A percentile compares a stretch with the other conserved stretches of the same genome.
Conservation (phyloP, 2,329 filamentous ascomycete species). For the Gaeumannomyces sp. region DNA sequence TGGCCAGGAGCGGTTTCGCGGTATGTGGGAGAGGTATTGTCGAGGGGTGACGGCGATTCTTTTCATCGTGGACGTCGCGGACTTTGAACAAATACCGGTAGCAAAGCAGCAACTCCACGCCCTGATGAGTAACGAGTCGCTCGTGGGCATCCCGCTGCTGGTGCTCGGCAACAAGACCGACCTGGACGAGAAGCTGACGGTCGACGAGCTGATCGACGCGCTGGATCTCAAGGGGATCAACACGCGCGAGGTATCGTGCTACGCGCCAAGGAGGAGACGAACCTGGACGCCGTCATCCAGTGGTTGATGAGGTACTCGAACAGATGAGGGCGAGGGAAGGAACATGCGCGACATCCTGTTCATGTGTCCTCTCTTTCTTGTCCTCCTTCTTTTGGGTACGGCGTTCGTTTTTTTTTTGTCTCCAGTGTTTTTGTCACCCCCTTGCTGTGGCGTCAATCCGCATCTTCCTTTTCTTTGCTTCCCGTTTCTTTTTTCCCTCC, state of each 20-base stretch:
- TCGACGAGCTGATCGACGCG: conserved; percentile 91
- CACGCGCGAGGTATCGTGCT: conserved; percentile 93
- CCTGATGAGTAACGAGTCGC: conserved; percentile 74
- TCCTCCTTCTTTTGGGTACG: not conserved
- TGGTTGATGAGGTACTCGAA: conserved; percentile 85
- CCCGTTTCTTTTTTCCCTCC: not conserved
- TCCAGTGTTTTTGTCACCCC: conserved; percentile 1
- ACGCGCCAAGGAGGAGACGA: conserved; percentile 97
- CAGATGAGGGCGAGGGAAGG: conserved; percentile 42
- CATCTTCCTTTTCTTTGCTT: conserved; percentile 1
- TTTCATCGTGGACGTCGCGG: conserved; percentile 96
- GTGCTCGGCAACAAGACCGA: conserved; percentile 98
- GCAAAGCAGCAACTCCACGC: conserved; percentile 90
- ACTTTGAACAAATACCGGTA: conserved; percentile 70
- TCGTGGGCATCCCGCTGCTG: conserved; percentile 85
- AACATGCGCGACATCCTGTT: not conserved
- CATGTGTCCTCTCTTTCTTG: not conserved
- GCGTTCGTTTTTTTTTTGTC: not conserved
- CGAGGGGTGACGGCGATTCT: conserved; percentile 96
- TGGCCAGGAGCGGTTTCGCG: conserved; percentile 91
- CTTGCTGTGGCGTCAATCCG: not conserved
- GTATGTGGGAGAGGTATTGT: conserved; percentile 99
- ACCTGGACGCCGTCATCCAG: conserved; percentile 91
- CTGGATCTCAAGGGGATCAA: conserved; percentile 85
- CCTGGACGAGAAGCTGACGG: conserved; percentile 79